Evolutionary conservation across 192 early-diverging fungal genomes (phyloP).

Genomic region (Endogone sp.): DNA sequence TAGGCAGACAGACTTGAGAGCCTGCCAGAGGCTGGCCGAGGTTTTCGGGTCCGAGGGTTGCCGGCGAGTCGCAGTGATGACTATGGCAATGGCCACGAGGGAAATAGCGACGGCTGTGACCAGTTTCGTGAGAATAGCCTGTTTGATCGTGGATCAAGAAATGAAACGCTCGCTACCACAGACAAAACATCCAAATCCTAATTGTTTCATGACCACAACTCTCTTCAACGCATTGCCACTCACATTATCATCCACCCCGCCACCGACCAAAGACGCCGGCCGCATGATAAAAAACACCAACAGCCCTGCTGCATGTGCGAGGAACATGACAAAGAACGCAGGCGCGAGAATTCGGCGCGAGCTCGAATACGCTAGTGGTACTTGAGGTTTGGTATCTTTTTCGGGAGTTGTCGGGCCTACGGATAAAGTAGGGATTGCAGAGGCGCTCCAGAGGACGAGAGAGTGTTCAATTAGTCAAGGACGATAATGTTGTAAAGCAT

Average conservation of each 20-base stretch:
- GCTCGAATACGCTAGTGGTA: constrained; percentile 22
- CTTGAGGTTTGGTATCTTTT: not conserved
- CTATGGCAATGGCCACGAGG: constrained; percentile 14
- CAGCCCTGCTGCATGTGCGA: constrained; percentile 26
- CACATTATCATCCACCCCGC: not conserved
- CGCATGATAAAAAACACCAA: constrained; percentile 29
- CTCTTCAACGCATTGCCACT: constrained; percentile 5
- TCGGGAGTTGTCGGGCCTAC: constrained; percentile 13
- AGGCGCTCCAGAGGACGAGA: constrained; percentile 35
- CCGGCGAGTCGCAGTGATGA: constrained; percentile 26
- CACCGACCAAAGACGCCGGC: constrained; percentile 9
- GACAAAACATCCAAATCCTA: too few species aligned
- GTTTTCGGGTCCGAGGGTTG: constrained; percentile 24
- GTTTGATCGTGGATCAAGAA: not conserved
- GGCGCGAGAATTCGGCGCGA: constrained; percentile 15
- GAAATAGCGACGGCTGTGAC: constrained; percentile 1
- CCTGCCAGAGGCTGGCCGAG: constrained; percentile 38
- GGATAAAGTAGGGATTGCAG: constrained; percentile 16
- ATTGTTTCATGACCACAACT: too few species aligned
- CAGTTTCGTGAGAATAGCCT: constrained; percentile 14
- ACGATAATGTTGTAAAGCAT: constrained; percentile 7
- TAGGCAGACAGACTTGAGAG: constrained; percentile 48
- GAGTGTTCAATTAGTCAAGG: constrained; percentile 34
- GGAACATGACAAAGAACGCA: constrained; percentile 23
- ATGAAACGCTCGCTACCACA: not conserved